phyloP scores from a whole-genome alignment of 129 eudicot genomes.

The Glebionis coronaria region DNA sequence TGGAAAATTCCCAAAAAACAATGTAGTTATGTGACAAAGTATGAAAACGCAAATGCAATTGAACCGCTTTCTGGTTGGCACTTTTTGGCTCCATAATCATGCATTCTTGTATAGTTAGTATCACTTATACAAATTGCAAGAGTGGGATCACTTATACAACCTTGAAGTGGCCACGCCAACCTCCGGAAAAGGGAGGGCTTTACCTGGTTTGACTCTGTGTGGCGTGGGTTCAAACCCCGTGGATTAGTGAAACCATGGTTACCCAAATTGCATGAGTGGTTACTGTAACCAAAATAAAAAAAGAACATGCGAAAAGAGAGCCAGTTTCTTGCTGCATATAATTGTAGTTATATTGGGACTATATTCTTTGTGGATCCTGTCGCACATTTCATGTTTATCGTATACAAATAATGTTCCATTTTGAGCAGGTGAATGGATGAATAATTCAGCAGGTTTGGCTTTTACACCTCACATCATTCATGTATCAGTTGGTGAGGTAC shows the following conservation, averaged over 20 bases:
- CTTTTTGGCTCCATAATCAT: background rate
- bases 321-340: background rate
- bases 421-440: constrained; percentile 84
- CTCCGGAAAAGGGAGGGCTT: too few relatives aligned
- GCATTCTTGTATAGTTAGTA: background rate
- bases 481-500: constrained; percentile 70
- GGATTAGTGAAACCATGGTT: too few relatives aligned
- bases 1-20: background rate
- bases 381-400: background rate
- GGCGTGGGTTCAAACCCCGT: too few relatives aligned
- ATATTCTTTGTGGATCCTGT: background rate
- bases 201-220: too few relatives aligned
- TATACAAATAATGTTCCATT: constrained; percentile 10
- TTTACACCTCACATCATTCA: constrained; percentile 81
- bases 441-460: constrained; percentile 80
- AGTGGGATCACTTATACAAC: too few relatives aligned
- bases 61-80: background rate
- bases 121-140: too few relatives aligned
- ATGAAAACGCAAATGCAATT: background rate
- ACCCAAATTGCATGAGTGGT: background rate
- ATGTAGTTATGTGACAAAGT: background rate
- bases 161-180: too few relatives aligned
- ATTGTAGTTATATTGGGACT: background rate
- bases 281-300: background rate
- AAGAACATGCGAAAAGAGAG: background rate